Conservation (phyloP, 2,329 filamentous ascomycete species). For the Cyclaneusma minus region DNA sequence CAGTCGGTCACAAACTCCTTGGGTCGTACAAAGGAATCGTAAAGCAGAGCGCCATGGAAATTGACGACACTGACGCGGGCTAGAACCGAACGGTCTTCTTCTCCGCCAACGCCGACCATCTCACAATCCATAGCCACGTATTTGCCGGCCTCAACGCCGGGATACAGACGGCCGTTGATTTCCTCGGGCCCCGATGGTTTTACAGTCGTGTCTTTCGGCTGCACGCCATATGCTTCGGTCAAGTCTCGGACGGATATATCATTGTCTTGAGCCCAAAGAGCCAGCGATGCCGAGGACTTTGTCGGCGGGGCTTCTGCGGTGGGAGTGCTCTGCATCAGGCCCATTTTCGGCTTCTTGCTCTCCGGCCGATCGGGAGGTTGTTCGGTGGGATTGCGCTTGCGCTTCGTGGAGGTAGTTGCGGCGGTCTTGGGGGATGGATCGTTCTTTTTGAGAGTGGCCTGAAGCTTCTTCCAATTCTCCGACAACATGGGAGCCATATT, state of each 20-base stretch:
- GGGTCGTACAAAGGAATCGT: conserved; percentile 82
- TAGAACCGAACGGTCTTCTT: conserved; percentile 56
- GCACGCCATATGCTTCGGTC: conserved; percentile 44
- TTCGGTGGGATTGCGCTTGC: conserved; percentile 14
- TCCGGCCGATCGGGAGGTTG: too few relatives aligned
- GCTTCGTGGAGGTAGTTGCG: conserved; percentile 18
- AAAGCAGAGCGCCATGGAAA: conserved; percentile 82
- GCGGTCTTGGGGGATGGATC: conserved; percentile 14
- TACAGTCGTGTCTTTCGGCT: conserved; percentile 32
- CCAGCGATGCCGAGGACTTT: conserved; percentile 35
- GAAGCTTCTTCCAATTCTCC: conserved; percentile 67
- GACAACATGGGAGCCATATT: conserved; percentile 29
- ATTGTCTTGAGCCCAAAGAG: conserved; percentile 45
- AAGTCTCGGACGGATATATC: conserved; percentile 43
- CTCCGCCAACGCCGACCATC: conserved; percentile 81
- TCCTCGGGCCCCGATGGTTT: conserved; percentile 28
- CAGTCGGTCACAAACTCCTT: conserved; percentile 74
- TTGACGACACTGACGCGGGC: conserved; percentile 85
- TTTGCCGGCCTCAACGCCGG: conserved; percentile 60
- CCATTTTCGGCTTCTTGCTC: conserved; percentile 31
- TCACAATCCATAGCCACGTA: conserved; percentile 93
- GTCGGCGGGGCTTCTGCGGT: conserved; percentile 20
- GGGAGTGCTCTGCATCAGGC: conserved; percentile 34
- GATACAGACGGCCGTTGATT: conserved; percentile 47
- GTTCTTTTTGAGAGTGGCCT: conserved; percentile 33